Evolutionary conservation across 768 basidiomycete species (phyloP).

Genomic region (Amanita brunnescens): DNA sequence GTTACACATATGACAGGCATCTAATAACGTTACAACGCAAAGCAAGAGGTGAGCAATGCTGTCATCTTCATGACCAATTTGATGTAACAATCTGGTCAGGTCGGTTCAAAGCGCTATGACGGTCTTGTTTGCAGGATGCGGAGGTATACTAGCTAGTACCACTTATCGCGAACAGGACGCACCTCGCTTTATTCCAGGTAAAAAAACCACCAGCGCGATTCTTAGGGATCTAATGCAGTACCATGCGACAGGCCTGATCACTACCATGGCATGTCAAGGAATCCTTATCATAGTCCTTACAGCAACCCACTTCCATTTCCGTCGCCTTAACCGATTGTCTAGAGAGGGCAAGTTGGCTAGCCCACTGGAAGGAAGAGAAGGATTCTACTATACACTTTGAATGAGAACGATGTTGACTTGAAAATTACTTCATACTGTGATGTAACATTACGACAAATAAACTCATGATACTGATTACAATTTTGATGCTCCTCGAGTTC

Average conservation of each 20-base stretch:
- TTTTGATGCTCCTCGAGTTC: too few species aligned
- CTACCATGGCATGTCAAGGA: constrained; percentile 31
- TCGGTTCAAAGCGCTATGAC: constrained; percentile 31
- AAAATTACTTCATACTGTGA: too few species aligned
- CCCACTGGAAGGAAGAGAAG: constrained; percentile 27
- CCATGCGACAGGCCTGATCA: constrained; percentile 24
- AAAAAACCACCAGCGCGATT: constrained; percentile 2
- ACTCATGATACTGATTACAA: too few species aligned
- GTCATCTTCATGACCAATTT: not conserved
- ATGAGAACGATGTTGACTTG: too few species aligned
- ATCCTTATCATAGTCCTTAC: constrained; percentile 26
- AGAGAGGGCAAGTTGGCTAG: constrained; percentile 23
- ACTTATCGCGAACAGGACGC: constrained; percentile 32
- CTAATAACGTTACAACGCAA: constrained; percentile 41
- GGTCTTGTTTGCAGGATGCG: constrained; percentile 32
- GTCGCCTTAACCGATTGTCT: constrained; percentile 26
- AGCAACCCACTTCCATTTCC: constrained; percentile 26
- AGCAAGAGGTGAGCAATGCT: constrained; percentile 27
- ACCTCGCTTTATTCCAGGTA: constrained; percentile 37
- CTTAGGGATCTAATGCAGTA: not conserved
- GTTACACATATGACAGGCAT: constrained; percentile 15
- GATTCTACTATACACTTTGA: constrained; percentile 32
- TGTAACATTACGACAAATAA: too few species aligned
- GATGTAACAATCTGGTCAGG: constrained; percentile 8
- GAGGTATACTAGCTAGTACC: constrained; percentile 35